phyloP scores from a whole-genome alignment of 192 early-diverging fungal genomes.

The Endogone sp. region DNA sequence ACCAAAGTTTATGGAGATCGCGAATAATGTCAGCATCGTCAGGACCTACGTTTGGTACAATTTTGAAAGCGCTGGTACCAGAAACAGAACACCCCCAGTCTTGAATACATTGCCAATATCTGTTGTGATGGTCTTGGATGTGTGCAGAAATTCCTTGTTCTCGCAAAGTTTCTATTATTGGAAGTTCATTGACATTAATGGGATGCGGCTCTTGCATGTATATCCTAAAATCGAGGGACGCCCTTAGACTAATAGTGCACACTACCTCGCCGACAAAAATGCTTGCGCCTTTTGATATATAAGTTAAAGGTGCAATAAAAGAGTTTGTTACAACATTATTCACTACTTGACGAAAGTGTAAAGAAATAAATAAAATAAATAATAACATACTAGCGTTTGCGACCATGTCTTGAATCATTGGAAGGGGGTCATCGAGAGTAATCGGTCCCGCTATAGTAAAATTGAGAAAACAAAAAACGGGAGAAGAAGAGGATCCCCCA shows the following conservation, averaged over 20 bases:
- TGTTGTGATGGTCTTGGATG: not conserved
- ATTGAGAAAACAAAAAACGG: no score
- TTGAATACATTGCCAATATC: constrained; percentile 2
- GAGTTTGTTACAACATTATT: no score
- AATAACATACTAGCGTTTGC: constrained; percentile 26
- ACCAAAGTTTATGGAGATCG: not conserved
- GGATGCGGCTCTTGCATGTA: not conserved
- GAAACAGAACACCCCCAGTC: not conserved
- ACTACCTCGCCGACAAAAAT: constrained; percentile 10
- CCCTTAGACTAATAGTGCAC: no score
- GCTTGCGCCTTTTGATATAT: not conserved
- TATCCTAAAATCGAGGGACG: no score
- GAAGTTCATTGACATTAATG: not conserved
- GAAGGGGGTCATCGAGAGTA: constrained; percentile 14
- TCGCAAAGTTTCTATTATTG: constrained; percentile 1
- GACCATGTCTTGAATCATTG: constrained; percentile 23
- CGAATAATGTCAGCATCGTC: no score
- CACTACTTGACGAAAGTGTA: no score
- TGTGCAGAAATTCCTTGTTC: not conserved
- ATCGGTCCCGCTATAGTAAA: constrained; percentile 15
- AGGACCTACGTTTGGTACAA: constrained; percentile 5
- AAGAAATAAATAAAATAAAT: no score
- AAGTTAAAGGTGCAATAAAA: no score
- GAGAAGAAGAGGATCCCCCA: no score
- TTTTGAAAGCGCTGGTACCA: constrained; percentile 1